Base-by-base conservation (phyloP, 768 basidiomycete species). In the Asterophora parasitica region DNA sequence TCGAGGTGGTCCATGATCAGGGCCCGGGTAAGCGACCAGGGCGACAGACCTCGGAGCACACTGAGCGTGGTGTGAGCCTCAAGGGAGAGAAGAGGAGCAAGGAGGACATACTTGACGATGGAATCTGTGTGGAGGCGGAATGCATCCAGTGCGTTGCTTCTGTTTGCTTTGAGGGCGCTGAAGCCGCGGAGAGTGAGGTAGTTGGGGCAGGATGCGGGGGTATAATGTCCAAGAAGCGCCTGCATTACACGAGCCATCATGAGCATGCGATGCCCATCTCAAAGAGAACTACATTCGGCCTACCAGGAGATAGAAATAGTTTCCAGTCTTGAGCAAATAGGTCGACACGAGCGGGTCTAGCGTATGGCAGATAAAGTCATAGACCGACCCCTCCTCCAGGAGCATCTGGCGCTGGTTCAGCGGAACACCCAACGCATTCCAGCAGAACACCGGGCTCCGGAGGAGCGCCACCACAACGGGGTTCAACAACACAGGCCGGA, bases 361-460 rank as follows among this genome's bases (percentile, higher is more conserved):
- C 4, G 79, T 79, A 27, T 80, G 73, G 30, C 67, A 59, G 37
- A 82, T 70, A 48, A 76, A 80, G 15, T 77, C 75, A 48, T 73
- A 80, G 5, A 69, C 51, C 16, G 66, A 60, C 16, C 78, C 77
- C 48, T 79, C 78, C 7, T 76, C 61, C 19, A 83, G 55, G 44
- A 85, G 65, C 74, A 82, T 80, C 48, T 69, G 68, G 51, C 82
- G 72, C 65, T 88, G 84, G 57, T 84, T 83, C 52, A 73, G 65
- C 3, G 88, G 86, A 4, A 90, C 88, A 12, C 87, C 88, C 17
- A 89, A 66, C 0, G 86, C 85, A 56, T 86, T 85, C 88, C 88
- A 90, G 52, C 81, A 83, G 61, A 81, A 84, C 19, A 70, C 57
- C 16, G 74, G 75, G 37, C 69, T 75, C 58, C 73, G 69, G 51